Base-by-base conservation (phyloP, 768 basidiomycete species). In the Lepiota brunneoincarnata region DNA sequence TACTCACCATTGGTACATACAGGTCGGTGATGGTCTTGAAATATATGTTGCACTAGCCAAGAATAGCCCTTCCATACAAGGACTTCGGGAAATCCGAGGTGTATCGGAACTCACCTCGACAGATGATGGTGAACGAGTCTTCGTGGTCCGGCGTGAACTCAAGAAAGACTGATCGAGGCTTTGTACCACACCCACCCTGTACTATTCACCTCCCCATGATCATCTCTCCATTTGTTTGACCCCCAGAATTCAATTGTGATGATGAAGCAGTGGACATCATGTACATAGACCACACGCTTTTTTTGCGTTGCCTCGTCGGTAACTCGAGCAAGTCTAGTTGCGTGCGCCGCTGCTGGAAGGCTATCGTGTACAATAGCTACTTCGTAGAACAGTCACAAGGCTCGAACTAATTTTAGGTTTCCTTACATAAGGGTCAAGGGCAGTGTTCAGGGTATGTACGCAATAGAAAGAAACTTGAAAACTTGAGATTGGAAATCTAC, bases 1-100 rank as follows among this genome's bases (percentile, higher is more conserved):
- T 57, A 45, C 52, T 59, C 28, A 55, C 49, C 40, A 52, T 51
- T 55, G 21, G 21, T 50, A 21, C 56, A 34, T 52, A 38, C 61
- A 92, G 90, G 95, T 99, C 58, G 96, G 96, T 40, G 96, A 98
- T 68, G 93, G 92, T 3, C 80, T 98, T 34, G 94, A 98, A 67
- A 90, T 96, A 58, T 96, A 87, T 64, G 79, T 98, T 52, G 86
- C 92, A 41, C 77, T 95, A 40, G 83, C 90, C 31, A 82, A 79
- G 63, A 87, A 79, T 38, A 83, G 84, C 63, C 61, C 59, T 26
- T 74, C 76, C 28, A 62, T 83, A 49, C 81, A 86, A 57, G 83
- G 79, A 2, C 66, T 89, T 51, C 81, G 81, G 60, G 73, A 67
- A 40, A 58, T 85, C 26, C 72, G 72, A 15, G 84, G 84, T 21